Base-by-base conservation (phyloP, 768 basidiomycete species). In the Leccinum rimulosum region DNA sequence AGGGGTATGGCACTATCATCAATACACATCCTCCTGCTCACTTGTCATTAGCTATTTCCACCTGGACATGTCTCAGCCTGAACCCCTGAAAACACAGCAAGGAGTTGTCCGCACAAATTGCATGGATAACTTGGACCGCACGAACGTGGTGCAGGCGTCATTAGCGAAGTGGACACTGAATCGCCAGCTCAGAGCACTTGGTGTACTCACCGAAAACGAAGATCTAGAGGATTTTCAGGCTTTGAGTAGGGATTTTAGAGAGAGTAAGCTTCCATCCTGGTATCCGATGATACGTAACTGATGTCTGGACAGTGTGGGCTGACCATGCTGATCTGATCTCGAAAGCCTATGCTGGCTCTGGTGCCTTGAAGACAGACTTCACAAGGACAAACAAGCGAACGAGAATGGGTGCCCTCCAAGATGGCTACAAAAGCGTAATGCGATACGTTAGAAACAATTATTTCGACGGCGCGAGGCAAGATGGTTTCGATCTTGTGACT, bases 381-480 rank as follows among this genome's bases (percentile, higher is more conserved):
- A 98, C 96, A 17, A 82, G 95, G 53, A 98, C 95, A 1, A 95
- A 93, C 66, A 88, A 89, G 72, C 82, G 97, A 35, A 95, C 94
- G 3, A 84, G 77, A 54, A 84, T 87, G 60, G 97, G 97, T 33
- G 71, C 76, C 27, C 66, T 97, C 40, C 87, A 94, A 67, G 97
- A 99, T 73, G 91, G 91, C 0, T 80, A 84, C 73, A 98, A 98
- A 72, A 88, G 89, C 25, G 71, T 85, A 1, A 79, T 85, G 75
- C 84, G 97, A 61, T 99, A 98, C 69, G 68, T 97, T 64, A 95
- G 89, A 80, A 98, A 98, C 79, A 98, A 96, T 70, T 93, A 93
- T 76, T 90, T 97, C 62, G 97, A 99, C 72, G 97, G 97, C 7
- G 82, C 94, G 52, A 79, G 95, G 68, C 66, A 95, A 86, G 97